A percentile compares a stretch with the other conserved stretches of the same genome.
Evolutionary conservation across 495 filamentous ascomycete genomes (phyloP).

Genomic region (Podospora bellae-mahoneyi): DNA sequence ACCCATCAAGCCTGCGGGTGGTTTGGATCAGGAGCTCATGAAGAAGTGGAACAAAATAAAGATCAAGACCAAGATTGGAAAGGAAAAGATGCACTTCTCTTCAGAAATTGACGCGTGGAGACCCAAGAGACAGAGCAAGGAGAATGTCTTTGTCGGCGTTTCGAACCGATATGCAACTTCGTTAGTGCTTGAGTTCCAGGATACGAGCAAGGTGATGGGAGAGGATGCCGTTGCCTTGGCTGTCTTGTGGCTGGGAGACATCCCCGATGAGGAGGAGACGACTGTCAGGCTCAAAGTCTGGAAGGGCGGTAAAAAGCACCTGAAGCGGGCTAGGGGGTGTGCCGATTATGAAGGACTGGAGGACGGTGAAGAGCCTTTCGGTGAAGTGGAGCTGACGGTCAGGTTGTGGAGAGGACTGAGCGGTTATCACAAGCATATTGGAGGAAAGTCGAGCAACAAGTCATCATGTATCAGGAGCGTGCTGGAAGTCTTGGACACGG

Average conservation of each 20-base stretch:
- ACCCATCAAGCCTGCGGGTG: slow-evolving; percentile 31
- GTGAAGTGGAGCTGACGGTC: slow-evolving; percentile 52
- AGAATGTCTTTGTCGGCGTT: slow-evolving; percentile 52
- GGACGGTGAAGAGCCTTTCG: slow-evolving; percentile 48
- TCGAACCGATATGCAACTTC: slow-evolving; percentile 59
- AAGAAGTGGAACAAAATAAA: slow-evolving; percentile 49
- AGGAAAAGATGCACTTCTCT: slow-evolving; percentile 52
- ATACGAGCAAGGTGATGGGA: slow-evolving; percentile 34
- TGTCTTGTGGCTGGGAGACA: slow-evolving; percentile 62
- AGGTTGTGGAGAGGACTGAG: slow-evolving; percentile 57
- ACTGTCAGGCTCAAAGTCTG: slow-evolving; percentile 55
- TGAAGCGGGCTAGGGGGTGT: slow-evolving; percentile 41
- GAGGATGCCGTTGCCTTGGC: slow-evolving; percentile 57
- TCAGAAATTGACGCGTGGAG: slow-evolving; percentile 21
- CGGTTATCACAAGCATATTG: slow-evolving; percentile 53
- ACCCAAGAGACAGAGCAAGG: slow-evolving; percentile 37
- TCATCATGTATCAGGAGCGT: slow-evolving; percentile 48
- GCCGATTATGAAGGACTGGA: slow-evolving; percentile 39
- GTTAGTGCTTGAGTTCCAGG: slow-evolving; percentile 58
- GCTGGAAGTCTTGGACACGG: slow-evolving; percentile 60
- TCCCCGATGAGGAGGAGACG: slow-evolving; percentile 60
- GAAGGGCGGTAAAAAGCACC: slow-evolving; percentile 47
- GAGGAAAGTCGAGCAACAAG: slow-evolving; percentile 42
- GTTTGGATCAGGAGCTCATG: slow-evolving; percentile 43
- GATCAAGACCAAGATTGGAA: slow-evolving; percentile 50